A percentile compares a stretch with the other conserved stretches of the same genome.
phyloP scores from a whole-genome alignment of 1,139 yeast species.

The Eremothecium gossypii region DNA sequence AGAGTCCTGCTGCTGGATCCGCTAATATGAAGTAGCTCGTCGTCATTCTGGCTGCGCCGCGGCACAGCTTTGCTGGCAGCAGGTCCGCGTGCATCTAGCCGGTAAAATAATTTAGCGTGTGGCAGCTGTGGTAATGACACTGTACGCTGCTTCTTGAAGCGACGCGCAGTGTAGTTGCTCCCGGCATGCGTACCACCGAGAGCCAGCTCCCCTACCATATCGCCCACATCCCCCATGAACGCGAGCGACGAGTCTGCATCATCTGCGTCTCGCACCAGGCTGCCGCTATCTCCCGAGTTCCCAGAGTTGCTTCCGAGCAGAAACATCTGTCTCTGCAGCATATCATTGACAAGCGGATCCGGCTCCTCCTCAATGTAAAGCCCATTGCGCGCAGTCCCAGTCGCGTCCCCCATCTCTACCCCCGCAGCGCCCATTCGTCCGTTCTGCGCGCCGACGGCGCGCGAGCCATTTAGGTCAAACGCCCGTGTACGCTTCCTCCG shows the following conservation, averaged over 20 bases:
- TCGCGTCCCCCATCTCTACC: constrained; percentile 4
- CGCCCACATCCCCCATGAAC: constrained; percentile 8
- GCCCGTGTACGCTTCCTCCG: constrained; percentile 12
- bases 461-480: constrained; percentile 7
- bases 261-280: too few species aligned
- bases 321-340: constrained; percentile 20
- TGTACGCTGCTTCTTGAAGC: constrained; percentile 47
- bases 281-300: neutral
- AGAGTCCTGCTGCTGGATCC: constrained; percentile 27
- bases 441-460: neutral
- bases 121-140: constrained; percentile 67
- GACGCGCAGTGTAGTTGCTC: constrained; percentile 9
- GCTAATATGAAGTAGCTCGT: constrained; percentile 25
- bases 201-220: constrained; percentile 4
- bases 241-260: constrained; percentile 8
- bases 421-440: neutral
- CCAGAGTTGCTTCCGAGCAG: constrained; percentile 13
- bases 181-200: constrained; percentile 4
- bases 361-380: constrained; percentile 9
- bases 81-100: constrained; percentile 7
- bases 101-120: constrained; percentile 25
- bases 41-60: constrained; percentile 21
- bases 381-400: constrained; percentile 6
- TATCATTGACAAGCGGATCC: constrained; percentile 16
- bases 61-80: constrained; percentile 9